Conservation (phyloP, 306 rosid genomes). For the Oxytropis ochrocephala region DNA sequence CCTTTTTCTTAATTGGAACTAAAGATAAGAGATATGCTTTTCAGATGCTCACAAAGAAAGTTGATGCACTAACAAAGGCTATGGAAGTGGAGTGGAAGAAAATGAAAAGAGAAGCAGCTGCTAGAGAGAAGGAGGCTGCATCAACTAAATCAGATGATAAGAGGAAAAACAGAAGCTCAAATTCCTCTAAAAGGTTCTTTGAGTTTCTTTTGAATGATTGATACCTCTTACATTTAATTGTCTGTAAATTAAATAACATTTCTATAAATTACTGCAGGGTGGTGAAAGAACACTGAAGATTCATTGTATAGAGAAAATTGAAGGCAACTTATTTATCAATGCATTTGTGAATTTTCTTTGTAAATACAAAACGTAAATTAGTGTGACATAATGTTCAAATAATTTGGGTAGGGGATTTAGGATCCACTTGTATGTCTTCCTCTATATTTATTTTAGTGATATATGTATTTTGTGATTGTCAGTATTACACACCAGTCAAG, state of each 20-base stretch:
- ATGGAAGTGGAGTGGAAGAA: conserved; percentile 83
- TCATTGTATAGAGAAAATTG: conserved; percentile 26
- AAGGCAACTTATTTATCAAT: conserved; percentile 16
- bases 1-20: neutral
- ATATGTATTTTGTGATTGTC: neutral
- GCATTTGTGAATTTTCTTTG: conserved; percentile 33
- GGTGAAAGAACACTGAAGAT: conserved; percentile 35
- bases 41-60: conserved; percentile 74
- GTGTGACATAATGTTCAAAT: conserved; percentile 29
- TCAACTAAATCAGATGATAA: conserved; percentile 41
- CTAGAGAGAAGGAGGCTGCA: conserved; percentile 74
- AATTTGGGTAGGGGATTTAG: conserved; percentile 19
- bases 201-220: conserved; percentile 3
- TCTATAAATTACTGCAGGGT: conserved; percentile 47
- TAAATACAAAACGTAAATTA: conserved; percentile 25
- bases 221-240: neutral
- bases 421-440: conserved; percentile 20
- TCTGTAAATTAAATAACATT: neutral
- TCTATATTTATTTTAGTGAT: conserved; percentile 15
- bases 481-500: neutral
- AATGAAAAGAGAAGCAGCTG: conserved; percentile 77
- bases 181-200: conserved; percentile 52
- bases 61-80: conserved; percentile 73
- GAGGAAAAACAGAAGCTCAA: conserved; percentile 41
- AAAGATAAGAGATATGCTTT: conserved; percentile 21